Evolutionary conservation across 768 basidiomycete genomes (phyloP).

Genomic region (Ramaria sp.): DNA sequence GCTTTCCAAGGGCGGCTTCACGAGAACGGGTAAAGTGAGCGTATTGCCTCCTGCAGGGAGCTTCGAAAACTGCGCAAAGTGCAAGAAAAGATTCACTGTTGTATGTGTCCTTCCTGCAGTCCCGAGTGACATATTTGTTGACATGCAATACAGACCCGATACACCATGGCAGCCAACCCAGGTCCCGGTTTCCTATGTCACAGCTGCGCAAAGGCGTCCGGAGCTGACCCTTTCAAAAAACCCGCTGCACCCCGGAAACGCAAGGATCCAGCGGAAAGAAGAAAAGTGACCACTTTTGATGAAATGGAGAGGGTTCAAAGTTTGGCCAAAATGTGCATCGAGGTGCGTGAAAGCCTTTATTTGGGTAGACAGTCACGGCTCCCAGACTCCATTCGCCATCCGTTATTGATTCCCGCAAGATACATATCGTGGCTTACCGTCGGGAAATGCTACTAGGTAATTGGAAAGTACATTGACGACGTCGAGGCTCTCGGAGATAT

Average conservation of each 20-base stretch:
- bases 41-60: conserved; percentile 63
- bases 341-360: conserved; percentile 32
- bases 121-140: neutral
- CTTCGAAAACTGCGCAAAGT: conserved; percentile 73
- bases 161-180: conserved; percentile 65
- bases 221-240: conserved; percentile 82
- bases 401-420: neutral
- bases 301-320: conserved; percentile 48
- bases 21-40: conserved; percentile 20
- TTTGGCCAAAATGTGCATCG: conserved; percentile 72
- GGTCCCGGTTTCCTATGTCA: conserved; percentile 79
- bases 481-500: conserved; percentile 86
- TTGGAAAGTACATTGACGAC: conserved; percentile 79
- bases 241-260: conserved; percentile 49
- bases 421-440: neutral
- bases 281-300: conserved; percentile 59
- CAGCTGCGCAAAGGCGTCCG: conserved; percentile 67
- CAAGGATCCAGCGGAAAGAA: conserved; percentile 53
- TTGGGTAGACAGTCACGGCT: neutral
- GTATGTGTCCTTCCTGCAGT: conserved; percentile 34
- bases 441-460: conserved; percentile 38
- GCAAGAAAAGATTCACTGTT: conserved; percentile 78
- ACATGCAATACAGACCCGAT: conserved; percentile 54
- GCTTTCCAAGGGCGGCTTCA: conserved; percentile 36
- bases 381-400: too few species aligned